Conservation (phyloP, 257 asterid genomes). For the Mentha longifolia region DNA sequence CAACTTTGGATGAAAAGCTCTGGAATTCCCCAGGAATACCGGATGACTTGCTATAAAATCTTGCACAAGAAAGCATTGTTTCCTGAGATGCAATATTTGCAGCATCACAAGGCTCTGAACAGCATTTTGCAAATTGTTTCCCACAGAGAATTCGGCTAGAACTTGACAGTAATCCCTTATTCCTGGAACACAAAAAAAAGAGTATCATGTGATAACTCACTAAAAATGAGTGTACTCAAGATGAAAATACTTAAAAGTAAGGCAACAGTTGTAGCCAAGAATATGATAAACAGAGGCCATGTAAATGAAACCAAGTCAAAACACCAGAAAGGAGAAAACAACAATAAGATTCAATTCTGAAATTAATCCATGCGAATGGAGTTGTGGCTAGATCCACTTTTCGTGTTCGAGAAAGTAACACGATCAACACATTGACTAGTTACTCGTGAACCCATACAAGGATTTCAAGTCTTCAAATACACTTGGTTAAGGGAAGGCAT, state of each 20-base stretch:
- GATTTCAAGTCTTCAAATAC: too few relatives aligned
- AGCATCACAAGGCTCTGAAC: slow-evolving; percentile 35
- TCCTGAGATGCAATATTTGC: slow-evolving; percentile 36
- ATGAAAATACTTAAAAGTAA: background rate
- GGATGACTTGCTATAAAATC: slow-evolving; percentile 41
- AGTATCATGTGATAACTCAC: slow-evolving; percentile 4
- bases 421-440: too few relatives aligned
- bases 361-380: too few relatives aligned
- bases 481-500: too few relatives aligned
- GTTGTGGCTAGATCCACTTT: too few relatives aligned
- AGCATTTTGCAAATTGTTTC: slow-evolving; percentile 41
- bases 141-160: slow-evolving; percentile 41
- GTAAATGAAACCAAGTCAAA: too few relatives aligned
- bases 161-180: slow-evolving; percentile 44
- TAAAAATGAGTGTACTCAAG: background rate
- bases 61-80: slow-evolving; percentile 33
- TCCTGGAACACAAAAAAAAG: slow-evolving; percentile 50
- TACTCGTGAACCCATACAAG: too few relatives aligned
- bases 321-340: too few relatives aligned
- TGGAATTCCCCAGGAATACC: slow-evolving; percentile 36
- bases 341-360: too few relatives aligned
- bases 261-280: background rate
- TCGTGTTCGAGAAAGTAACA: too few relatives aligned
- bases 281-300: background rate
- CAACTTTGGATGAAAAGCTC: slow-evolving; percentile 55